Conservation (phyloP, 1,284 basidiomycete genomes). For the Boletus semigastroideus region DNA sequence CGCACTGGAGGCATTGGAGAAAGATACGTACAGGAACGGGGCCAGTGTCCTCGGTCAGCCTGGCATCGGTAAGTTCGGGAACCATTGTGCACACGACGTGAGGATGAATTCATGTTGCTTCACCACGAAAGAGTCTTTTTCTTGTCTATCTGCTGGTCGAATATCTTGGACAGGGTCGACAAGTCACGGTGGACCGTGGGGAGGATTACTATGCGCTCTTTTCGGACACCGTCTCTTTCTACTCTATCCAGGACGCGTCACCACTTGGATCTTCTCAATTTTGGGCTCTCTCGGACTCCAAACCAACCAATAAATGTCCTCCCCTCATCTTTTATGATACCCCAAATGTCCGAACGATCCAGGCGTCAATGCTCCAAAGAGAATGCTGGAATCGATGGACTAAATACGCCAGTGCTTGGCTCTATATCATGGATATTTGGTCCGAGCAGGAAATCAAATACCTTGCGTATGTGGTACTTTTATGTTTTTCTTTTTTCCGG, state of each 20-base stretch:
- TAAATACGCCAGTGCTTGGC: neutral
- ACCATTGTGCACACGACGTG: neutral
- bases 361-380: no score
- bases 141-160: neutral
- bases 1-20: neutral
- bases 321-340: no score
- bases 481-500: no score
- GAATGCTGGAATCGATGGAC: no score
- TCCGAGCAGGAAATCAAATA: neutral
- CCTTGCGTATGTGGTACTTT: neutral
- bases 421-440: constrained; percentile 3
- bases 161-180: neutral
- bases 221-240: no score
- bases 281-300: no score
- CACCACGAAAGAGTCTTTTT: constrained; percentile 3
- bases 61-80: constrained; percentile 3
- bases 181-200: neutral
- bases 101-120: neutral
- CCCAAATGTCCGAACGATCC: no score
- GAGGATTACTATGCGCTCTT: no score
- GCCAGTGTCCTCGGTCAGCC: constrained; percentile 5
- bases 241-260: no score
- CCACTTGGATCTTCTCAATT: no score
- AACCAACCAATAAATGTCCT: no score
- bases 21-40: neutral